Conservation (phyloP, 164 flowering plant species). For the Stephania cephalantha region DNA sequence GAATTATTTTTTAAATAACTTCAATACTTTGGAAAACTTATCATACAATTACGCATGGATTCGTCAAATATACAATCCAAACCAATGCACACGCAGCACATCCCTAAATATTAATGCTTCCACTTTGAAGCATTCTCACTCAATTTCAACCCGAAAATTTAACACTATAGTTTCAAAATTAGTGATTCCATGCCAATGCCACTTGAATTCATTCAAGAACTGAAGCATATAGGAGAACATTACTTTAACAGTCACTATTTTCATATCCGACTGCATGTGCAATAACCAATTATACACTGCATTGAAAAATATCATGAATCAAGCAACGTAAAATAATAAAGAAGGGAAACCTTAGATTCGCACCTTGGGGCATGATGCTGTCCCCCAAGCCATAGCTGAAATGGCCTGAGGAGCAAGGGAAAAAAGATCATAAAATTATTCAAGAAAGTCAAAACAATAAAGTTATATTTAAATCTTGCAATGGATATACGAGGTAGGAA, state of each 20-base stretch:
- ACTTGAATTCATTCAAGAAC: too few species aligned
- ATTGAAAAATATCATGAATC: background rate
- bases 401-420: slow-evolving; percentile 53
- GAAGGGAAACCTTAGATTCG: background rate
- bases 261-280: background rate
- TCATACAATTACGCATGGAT: too few species aligned
- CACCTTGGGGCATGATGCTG: slow-evolving; percentile 94
- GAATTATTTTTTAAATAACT: too few species aligned
- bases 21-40: too few species aligned
- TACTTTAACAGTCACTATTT: background rate
- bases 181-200: too few species aligned
- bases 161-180: too few species aligned
- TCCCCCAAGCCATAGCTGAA: slow-evolving; percentile 99
- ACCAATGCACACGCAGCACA: too few species aligned
- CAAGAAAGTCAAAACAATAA: background rate
- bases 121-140: too few species aligned
- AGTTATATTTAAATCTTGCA: background rate
- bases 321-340: background rate
- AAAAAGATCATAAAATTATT: slow-evolving; percentile 1
- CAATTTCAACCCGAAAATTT: too few species aligned
- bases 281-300: background rate
- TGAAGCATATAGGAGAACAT: too few species aligned
- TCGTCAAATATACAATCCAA: too few species aligned
- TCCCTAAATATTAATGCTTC: too few species aligned
- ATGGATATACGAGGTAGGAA: background rate